phyloP scores from a whole-genome alignment of 345 rosid genomes.

The Corymbia maculata region DNA sequence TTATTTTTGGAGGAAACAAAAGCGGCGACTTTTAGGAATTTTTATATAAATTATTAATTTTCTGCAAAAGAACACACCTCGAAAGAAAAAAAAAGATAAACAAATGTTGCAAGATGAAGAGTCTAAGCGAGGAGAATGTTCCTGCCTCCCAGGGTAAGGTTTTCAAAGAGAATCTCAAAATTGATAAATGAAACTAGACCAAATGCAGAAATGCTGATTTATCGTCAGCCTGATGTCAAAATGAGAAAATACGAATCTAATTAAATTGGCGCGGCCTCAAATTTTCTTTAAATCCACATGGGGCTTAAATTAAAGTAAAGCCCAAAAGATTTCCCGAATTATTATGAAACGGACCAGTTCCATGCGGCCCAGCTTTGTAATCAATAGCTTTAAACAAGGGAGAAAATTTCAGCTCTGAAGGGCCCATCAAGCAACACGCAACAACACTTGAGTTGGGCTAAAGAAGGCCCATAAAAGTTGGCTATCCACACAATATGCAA shows the following conservation, averaged over 20 bases:
- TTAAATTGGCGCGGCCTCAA: not conserved
- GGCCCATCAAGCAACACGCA: not conserved
- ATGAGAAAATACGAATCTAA: not conserved
- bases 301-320: not conserved
- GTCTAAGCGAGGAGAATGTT: not conserved
- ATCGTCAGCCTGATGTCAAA: not conserved
- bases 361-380: not conserved
- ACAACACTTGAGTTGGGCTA: not conserved
- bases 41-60: too few relatives aligned
- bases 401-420: not conserved
- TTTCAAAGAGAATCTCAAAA: not conserved
- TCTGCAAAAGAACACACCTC: accelerated
- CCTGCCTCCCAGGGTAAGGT: not conserved
- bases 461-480: not conserved
- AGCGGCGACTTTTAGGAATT: not conserved
- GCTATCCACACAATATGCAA: not conserved
- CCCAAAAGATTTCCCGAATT: not conserved
- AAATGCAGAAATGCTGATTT: not conserved
- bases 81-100: not conserved
- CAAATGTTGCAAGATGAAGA: not conserved
- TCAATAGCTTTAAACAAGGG: not conserved
- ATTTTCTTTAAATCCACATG: not conserved
- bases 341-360: not conserved
- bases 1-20: too few relatives aligned
- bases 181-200: not conserved